phyloP scores from a whole-genome alignment of 148 eudicot species.

The Camellia lanceoleosa region DNA sequence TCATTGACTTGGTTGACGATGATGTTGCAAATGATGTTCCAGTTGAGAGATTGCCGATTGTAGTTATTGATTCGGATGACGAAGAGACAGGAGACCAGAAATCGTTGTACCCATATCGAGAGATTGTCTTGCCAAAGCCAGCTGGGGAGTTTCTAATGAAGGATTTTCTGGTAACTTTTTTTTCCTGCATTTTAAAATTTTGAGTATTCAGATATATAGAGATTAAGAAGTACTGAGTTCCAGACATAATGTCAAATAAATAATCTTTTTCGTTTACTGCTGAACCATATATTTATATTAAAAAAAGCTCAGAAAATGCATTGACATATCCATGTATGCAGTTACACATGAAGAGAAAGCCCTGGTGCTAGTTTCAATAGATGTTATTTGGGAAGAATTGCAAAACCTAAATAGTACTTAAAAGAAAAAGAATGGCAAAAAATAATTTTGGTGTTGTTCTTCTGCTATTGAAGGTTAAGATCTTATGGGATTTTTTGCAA shows the following conservation, averaged over 20 bases:
- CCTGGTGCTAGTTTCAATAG: neutral
- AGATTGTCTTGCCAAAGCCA: constrained; percentile 40
- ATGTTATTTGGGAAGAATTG: neutral
- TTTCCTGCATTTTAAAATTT: neutral
- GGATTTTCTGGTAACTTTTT: constrained; percentile 39
- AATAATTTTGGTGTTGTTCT: neutral
- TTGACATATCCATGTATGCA: neutral
- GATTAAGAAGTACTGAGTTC: neutral
- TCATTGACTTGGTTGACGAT: constrained; percentile 34
- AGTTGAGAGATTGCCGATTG: constrained; percentile 22
- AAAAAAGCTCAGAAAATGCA: neutral
- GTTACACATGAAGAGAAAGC: neutral
- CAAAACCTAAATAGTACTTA: neutral
- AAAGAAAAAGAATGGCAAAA: neutral
- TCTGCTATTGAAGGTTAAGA: neutral
- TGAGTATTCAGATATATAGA: neutral
- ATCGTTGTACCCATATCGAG: constrained; percentile 35
- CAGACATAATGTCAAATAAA: neutral
- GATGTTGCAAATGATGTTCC: constrained; percentile 16
- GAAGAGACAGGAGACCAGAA: constrained; percentile 37
- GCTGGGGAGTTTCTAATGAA: constrained; percentile 32
- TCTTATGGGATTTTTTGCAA: neutral
- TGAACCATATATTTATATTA: too few relatives aligned
- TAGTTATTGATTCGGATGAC: constrained; percentile 70
- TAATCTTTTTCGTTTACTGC: neutral